Evolutionary conservation across 192 early-diverging fungal species (phyloP).

Genomic region (Funneliformis mosseae): DNA sequence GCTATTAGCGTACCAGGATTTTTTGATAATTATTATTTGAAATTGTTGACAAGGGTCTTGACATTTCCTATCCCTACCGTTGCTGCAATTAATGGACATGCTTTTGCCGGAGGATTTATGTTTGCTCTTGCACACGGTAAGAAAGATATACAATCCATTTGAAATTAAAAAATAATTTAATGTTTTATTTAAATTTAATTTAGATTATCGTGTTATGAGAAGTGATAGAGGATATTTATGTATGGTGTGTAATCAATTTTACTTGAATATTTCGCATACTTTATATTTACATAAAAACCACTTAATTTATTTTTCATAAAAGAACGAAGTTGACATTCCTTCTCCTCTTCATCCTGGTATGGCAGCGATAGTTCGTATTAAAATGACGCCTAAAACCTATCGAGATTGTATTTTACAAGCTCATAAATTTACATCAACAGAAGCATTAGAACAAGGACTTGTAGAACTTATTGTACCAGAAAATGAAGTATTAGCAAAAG

Average conservation of each 20-base stretch:
- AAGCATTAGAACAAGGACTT: constrained; percentile 60
- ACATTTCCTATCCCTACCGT: constrained; percentile 71
- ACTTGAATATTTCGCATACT: neutral
- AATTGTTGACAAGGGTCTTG: constrained; percentile 62
- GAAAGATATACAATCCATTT: neutral
- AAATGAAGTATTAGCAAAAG: constrained; percentile 53
- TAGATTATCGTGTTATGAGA: constrained; percentile 76
- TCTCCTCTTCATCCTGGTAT: constrained; percentile 68
- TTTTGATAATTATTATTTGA: constrained; percentile 55
- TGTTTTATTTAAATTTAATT: neutral
- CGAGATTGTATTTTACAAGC: constrained; percentile 66
- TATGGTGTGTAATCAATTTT: constrained; percentile 48
- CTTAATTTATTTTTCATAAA: neutral
- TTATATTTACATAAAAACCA: neutral
- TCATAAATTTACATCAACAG: constrained; percentile 60
- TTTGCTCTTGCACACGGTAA: constrained; percentile 56
- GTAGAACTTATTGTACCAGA: constrained; percentile 61
- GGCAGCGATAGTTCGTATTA: constrained; percentile 67
- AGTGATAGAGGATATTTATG: constrained; percentile 73
- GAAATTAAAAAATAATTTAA: neutral
- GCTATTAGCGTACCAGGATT: constrained; percentile 47
- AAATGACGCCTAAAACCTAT: constrained; percentile 59
- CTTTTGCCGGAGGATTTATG: constrained; percentile 80
- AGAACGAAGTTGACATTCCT: constrained; percentile 76
- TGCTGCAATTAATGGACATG: constrained; percentile 78